Evolutionary conservation across 805 yeast genomes (phyloP).

Genomic region (Hanseniaspora meyeri): DNA sequence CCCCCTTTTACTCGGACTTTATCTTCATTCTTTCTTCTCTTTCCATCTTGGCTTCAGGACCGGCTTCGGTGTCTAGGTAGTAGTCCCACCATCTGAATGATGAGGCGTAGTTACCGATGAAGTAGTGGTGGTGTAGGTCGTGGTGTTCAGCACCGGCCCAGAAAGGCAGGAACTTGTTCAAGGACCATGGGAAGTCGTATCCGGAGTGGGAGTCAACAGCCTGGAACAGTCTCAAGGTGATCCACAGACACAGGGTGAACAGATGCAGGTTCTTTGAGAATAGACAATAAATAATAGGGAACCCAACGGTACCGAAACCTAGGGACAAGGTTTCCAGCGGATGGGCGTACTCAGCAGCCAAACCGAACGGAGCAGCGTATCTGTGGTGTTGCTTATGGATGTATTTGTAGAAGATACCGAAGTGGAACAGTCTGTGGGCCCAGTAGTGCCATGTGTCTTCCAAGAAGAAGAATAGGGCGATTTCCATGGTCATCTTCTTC

Average conservation of each 20-base stretch:
- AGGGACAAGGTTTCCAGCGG: slow-evolving; percentile 83
- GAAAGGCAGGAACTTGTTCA: slow-evolving; percentile 82
- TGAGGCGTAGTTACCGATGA: slow-evolving; percentile 89
- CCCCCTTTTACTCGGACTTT: slow-evolving; percentile 22
- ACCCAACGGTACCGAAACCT: slow-evolving; percentile 93
- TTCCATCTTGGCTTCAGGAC: slow-evolving; percentile 60
- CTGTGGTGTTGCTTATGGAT: slow-evolving; percentile 97
- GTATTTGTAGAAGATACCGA: slow-evolving; percentile 77
- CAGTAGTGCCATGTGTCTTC: slow-evolving; percentile 98
- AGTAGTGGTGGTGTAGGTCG: slow-evolving; percentile 92
- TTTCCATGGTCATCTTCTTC: slow-evolving; percentile 49
- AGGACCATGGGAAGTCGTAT: slow-evolving; percentile 93
- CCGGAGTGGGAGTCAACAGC: slow-evolving; percentile 98
- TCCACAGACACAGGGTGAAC: slow-evolving; percentile 83
- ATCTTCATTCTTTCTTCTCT: slow-evolving; percentile 55
- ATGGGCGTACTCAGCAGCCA: slow-evolving; percentile 95
- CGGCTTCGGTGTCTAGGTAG: slow-evolving; percentile 78
- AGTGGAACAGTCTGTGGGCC: slow-evolving; percentile 83
- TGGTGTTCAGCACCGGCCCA: slow-evolving; percentile 99
- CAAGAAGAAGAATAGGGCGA: slow-evolving; percentile 62
- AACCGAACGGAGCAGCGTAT: slow-evolving; percentile 95
- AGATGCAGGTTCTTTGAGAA: slow-evolving; percentile 68
- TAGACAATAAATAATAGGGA: slow-evolving; percentile 75
- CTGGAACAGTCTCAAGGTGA: slow-evolving; percentile 76
- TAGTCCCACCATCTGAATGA: slow-evolving; percentile 95